phyloP scores from a whole-genome alignment of 805 yeast genomes.

The Vanderwaltozyma yarrowii region DNA sequence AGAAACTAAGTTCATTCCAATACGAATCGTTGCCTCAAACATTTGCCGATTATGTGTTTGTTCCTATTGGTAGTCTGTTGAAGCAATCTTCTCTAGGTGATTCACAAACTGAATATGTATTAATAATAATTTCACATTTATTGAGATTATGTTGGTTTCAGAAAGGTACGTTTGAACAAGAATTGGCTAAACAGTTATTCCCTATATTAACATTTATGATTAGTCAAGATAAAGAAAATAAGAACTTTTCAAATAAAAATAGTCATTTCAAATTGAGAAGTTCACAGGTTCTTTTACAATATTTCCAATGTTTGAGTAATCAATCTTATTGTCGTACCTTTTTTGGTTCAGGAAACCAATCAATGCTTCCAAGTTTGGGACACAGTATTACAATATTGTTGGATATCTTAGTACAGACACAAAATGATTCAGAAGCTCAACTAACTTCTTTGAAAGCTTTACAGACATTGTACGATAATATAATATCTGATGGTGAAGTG shows the following conservation, averaged over 20 bases:
- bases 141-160: slow-evolving; percentile 39
- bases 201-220: slow-evolving; percentile 38
- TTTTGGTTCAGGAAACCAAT: slow-evolving; percentile 11
- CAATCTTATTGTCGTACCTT: slow-evolving; percentile 17
- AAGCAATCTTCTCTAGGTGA: slow-evolving; percentile 39
- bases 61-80: slow-evolving; percentile 47
- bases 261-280: slow-evolving; percentile 33
- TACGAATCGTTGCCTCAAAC: slow-evolving; percentile 26
- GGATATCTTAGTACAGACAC: slow-evolving; percentile 23
- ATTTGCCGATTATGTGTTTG: slow-evolving; percentile 52
- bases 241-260: slow-evolving; percentile 19
- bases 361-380: slow-evolving; percentile 36
- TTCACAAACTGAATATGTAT: slow-evolving; percentile 35
- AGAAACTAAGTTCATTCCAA: slow-evolving; percentile 8
- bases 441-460: slow-evolving; percentile 29
- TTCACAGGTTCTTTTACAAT: slow-evolving; percentile 20
- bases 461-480: slow-evolving; percentile 24
- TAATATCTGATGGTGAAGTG: slow-evolving; percentile 38
- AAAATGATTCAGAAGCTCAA: slow-evolving; percentile 24
- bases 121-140: slow-evolving; percentile 37
- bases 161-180: slow-evolving; percentile 28
- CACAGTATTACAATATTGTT: slow-evolving; percentile 38
- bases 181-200: slow-evolving; percentile 36
- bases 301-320: slow-evolving; percentile 27
- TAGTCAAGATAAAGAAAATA: slow-evolving; percentile 22